Evolutionary conservation across 495 filamentous ascomycete species (phyloP).

Genomic region (Immersiella caudata): DNA sequence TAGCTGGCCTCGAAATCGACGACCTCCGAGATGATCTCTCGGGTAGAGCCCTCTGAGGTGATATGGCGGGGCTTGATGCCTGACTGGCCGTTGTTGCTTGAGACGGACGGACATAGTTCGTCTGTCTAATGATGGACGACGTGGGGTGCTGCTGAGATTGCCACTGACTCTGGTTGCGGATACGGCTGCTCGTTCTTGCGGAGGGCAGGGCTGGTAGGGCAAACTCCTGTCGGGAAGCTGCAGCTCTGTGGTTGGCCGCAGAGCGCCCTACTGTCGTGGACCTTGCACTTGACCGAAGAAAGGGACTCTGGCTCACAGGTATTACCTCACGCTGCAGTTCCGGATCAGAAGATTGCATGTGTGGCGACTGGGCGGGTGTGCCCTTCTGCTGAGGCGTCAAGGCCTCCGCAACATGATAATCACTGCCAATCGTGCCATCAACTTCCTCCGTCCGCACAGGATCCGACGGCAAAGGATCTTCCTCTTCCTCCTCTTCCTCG

Average conservation of each 20-base stretch:
- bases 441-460: background rate
- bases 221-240: background rate
- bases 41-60: conserved; percentile 25
- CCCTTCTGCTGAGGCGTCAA: conserved; percentile 53
- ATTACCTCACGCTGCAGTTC: conserved; percentile 35
- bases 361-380: conserved; percentile 49
- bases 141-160: background rate
- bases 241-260: background rate
- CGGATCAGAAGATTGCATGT: conserved; percentile 23
- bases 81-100: conserved; percentile 51
- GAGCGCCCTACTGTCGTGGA: background rate
- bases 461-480: background rate
- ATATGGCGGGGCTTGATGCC: conserved; percentile 32
- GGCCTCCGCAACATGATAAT: conserved; percentile 22
- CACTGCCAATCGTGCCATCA: background rate
- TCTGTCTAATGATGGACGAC: background rate
- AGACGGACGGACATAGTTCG: conserved; percentile 37
- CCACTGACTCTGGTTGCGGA: conserved; percentile 14
- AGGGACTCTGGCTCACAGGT: conserved; percentile 35
- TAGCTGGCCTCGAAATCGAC: conserved; percentile 30
- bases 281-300: background rate
- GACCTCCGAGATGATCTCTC: conserved; percentile 23
- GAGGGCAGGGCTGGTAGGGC: conserved; percentile 14
- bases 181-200: conserved; percentile 21
- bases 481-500: conserved; percentile 24